These are phyloP conservation scores for Fusarium mundagurra DNA, from an alignment of 2,329 filamentous ascomycete species.

Conservation along the genomic window DNA sequence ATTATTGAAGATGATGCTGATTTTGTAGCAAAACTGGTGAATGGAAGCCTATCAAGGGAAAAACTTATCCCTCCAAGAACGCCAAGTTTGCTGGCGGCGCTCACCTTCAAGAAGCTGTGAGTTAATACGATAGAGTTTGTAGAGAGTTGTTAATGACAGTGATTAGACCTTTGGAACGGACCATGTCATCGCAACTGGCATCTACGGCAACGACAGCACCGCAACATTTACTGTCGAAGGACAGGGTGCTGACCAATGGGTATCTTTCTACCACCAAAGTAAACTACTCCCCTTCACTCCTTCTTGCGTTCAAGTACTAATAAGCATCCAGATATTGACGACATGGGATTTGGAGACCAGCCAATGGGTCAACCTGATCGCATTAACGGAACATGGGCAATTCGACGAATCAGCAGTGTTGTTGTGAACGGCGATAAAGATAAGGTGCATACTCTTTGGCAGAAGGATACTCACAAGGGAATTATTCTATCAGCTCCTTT, in stretches of 20 bases:
- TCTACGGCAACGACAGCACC: slow-evolving; percentile 63
- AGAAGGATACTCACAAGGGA: slow-evolving; percentile 65
- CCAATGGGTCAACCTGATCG: slow-evolving; percentile 67
- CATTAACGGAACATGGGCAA: slow-evolving; percentile 67
- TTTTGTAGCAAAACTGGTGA: slow-evolving; percentile 54
- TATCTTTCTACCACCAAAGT: slow-evolving; percentile 66
- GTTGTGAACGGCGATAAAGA: slow-evolving; percentile 61
- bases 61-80: slow-evolving; percentile 56
- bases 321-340: slow-evolving; percentile 57
- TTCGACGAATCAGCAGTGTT: slow-evolving; percentile 68
- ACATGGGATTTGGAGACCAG: slow-evolving; percentile 68
- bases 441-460: slow-evolving; percentile 60
- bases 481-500: slow-evolving; percentile 68
- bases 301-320: rapidly evolving
- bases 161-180: slow-evolving; percentile 55
- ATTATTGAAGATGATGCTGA: neutral
- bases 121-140: neutral
- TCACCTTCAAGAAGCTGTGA: slow-evolving; percentile 60
- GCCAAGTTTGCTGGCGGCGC: slow-evolving; percentile 56
- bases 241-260: slow-evolving; percentile 60
- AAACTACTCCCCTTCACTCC: rapidly evolving
- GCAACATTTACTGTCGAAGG: slow-evolving; percentile 60
- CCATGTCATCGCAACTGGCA: slow-evolving; percentile 59
- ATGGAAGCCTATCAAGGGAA: slow-evolving; percentile 57
- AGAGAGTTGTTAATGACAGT: rapidly evolving